A percentile compares a stretch with the other conserved stretches of the same genome.
These are phyloP conservation scores for Saururus chinensis DNA, from an alignment of 164 flowering plant species.

Conservation along the genomic window DNA sequence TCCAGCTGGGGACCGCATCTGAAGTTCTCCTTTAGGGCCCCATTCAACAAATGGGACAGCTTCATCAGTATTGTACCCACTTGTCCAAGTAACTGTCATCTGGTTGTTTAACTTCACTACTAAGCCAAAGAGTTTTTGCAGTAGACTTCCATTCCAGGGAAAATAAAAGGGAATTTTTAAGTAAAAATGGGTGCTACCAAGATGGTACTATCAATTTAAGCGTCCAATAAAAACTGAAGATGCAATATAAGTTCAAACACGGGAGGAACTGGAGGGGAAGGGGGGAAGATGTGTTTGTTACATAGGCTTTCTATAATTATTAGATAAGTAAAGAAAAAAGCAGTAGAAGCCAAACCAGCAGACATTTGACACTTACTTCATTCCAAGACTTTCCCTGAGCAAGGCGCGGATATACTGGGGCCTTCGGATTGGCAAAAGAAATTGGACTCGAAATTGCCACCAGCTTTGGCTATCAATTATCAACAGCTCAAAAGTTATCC, in stretches of 20 bases:
- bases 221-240: too few species aligned
- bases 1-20: conserved; percentile 50
- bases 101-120: conserved; percentile 10
- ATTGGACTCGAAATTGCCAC: conserved; percentile 57
- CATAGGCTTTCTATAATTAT: too few species aligned
- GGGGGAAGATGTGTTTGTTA: too few species aligned
- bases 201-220: too few species aligned
- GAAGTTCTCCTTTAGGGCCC: conserved; percentile 29
- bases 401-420: conserved; percentile 77
- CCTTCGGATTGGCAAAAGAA: conserved; percentile 63
- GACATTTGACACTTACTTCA: conserved; percentile 36
- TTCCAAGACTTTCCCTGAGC: conserved; percentile 78
- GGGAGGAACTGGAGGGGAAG: too few species aligned
- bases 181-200: too few species aligned
- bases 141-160: too few species aligned
- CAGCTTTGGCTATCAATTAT: conserved; percentile 52
- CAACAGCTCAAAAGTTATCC: background rate
- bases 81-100: conserved; percentile 96
- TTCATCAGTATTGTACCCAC: conserved; percentile 59
- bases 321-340: background rate
- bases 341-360: background rate
- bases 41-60: conserved; percentile 68
- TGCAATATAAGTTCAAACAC: too few species aligned
- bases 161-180: too few species aligned
- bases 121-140: too few species aligned